Evolutionary conservation across 164 flowering plant species (phyloP), one percentile per base, ranked within the genome.

Genomic region (Aristolochia contorta): DNA sequence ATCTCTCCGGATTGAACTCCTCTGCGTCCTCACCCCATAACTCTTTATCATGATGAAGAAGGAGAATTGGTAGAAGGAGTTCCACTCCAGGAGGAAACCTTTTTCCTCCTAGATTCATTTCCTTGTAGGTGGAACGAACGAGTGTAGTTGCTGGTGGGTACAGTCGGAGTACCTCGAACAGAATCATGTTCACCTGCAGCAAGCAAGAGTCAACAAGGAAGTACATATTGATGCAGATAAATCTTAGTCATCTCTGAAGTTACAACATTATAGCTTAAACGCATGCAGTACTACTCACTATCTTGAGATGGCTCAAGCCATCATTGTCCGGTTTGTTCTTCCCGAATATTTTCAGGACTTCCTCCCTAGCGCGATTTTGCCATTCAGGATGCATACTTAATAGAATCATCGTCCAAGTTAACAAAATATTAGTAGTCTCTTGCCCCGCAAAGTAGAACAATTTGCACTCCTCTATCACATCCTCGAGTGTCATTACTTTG

Each of bases 401-500:
- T 20, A 20, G 1, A 49, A 49, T 16, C 52, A 49, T 49, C 7
- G 52, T 49, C 21, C 52, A 18, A 49, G 21, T 18, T 49, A 20
- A 49, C 20, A 16, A 4, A 49, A 49, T 37, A 7, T 6, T 6
- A 16, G 52, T 16, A 6, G 52, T 49, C 52, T 12, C 52, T 1
- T 49, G 52, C 6, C 52, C 52, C 1, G 20, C 9, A 18, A 49
- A 49, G 52, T 50, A 50, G 21, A 50, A 50, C 22, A n/a, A 22
- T 22, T 50, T 50, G 22, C 54, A 50, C 21, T 50, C 54, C 22
- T 18, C 54, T 50, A 50, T 50, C 3, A 50, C 54, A 1, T 50
- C 20, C 52, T 18, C 7, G n/a, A 62, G 59, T 22, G 67, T 74
- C 74, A 81, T 63, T 16, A 79, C 27, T 20, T 12, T 25, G 25